These are phyloP conservation scores for Spathaspora sp. DNA, from an alignment of 805 yeast genomes.

Conservation along the genomic window DNA sequence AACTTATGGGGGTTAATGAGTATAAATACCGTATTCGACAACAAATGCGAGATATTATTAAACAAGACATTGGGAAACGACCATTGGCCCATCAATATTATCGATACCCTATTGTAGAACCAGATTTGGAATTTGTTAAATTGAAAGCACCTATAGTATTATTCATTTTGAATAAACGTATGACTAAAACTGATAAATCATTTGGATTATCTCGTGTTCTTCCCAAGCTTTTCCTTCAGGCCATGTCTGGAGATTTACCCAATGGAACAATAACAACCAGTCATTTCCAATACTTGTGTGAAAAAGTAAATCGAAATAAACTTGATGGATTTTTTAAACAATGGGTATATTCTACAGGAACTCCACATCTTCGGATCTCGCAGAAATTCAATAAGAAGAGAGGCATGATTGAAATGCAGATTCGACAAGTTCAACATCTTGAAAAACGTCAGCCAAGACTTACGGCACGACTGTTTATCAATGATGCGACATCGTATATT, in stretches of 20 bases:
- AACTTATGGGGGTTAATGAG: slow-evolving; percentile 80
- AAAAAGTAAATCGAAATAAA: slow-evolving; percentile 84
- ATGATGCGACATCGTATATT: slow-evolving; percentile 40
- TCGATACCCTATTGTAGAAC: slow-evolving; percentile 57
- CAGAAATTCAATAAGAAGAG: slow-evolving; percentile 92
- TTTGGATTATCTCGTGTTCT: slow-evolving; percentile 89
- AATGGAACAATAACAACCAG: slow-evolving; percentile 73
- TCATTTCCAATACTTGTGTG: slow-evolving; percentile 93
- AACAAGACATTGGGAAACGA: slow-evolving; percentile 70
- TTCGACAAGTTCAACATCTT: slow-evolving; percentile 79
- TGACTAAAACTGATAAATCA: slow-evolving; percentile 94
- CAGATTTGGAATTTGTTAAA: slow-evolving; percentile 64
- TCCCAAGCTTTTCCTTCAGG: slow-evolving; percentile 87
- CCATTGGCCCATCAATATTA: slow-evolving; percentile 76
- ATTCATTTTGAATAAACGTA: slow-evolving; percentile 79
- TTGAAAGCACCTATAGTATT: slow-evolving; percentile 85
- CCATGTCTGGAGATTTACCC: slow-evolving; percentile 89
- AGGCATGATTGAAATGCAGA: slow-evolving; percentile 91
- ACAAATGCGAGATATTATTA: slow-evolving; percentile 63
- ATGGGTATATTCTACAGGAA: slow-evolving; percentile 89
- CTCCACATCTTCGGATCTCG: slow-evolving; percentile 82
- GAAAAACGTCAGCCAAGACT: slow-evolving; percentile 34
- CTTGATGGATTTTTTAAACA: slow-evolving; percentile 83
- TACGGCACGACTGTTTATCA: slow-evolving; percentile 42
- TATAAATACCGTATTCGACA: slow-evolving; percentile 67